phyloP scores from a whole-genome alignment of 2,329 filamentous ascomycete species.

The Ceratocystis cubensis region DNA sequence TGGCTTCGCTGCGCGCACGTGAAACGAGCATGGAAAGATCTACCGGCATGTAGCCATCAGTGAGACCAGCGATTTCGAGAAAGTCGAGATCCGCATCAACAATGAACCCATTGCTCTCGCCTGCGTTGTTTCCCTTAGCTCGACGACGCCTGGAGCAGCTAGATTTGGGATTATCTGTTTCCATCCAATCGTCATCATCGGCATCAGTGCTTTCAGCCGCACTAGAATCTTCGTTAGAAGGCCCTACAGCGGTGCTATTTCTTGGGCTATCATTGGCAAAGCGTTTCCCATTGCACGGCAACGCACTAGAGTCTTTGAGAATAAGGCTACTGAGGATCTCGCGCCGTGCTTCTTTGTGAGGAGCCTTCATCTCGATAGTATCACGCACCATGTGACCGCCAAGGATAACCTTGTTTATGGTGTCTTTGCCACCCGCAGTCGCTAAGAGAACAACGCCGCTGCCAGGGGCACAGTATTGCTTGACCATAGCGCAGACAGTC shows the following conservation, averaged over 20 bases:
- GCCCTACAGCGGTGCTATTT: slow-evolving; percentile 40
- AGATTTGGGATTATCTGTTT: slow-evolving; percentile 44
- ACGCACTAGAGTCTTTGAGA: slow-evolving; percentile 37
- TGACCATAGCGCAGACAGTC: slow-evolving; percentile 66
- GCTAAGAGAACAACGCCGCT: slow-evolving; percentile 77
- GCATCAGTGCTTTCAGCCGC: slow-evolving; percentile 34
- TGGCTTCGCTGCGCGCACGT: slow-evolving; percentile 77
- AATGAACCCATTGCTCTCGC: slow-evolving; percentile 48
- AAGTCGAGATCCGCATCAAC: slow-evolving; percentile 73
- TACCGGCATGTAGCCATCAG: slow-evolving; percentile 95
- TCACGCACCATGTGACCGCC: slow-evolving; percentile 87
- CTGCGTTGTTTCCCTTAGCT: slow-evolving; percentile 23
- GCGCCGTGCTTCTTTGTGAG: slow-evolving; percentile 78
- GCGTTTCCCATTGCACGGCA: not conserved
- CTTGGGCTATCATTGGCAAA: slow-evolving; percentile 22
- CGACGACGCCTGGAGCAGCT: slow-evolving; percentile 30
- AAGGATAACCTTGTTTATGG: slow-evolving; percentile 77
- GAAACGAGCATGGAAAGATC: slow-evolving; percentile 78
- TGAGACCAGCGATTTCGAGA: slow-evolving; percentile 82
- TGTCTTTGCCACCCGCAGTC: slow-evolving; percentile 86
- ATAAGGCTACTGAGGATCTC: slow-evolving; percentile 73
- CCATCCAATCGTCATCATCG: slow-evolving; percentile 59
- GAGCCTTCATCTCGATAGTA: slow-evolving; percentile 78
- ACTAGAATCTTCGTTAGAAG: slow-evolving; percentile 36
- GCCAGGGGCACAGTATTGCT: slow-evolving; percentile 68